phyloP scores from a whole-genome alignment of 1,139 yeast species.

The Chernovozyma aurita region DNA sequence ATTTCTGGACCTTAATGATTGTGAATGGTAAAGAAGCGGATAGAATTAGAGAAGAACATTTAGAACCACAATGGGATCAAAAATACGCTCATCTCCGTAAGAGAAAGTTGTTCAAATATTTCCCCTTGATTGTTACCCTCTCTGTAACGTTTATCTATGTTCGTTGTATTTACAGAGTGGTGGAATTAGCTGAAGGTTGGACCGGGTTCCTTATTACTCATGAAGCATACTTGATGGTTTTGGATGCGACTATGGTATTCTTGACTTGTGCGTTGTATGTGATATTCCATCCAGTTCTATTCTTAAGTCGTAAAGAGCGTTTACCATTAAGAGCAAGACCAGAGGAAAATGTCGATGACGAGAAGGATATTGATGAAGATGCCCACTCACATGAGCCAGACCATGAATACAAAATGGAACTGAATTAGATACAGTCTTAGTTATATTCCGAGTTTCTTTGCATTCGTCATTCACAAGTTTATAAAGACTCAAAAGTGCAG shows the following conservation, averaged over 20 bases:
- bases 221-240: conserved; percentile 22
- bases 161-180: conserved; percentile 29
- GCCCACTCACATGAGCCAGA: too few species aligned
- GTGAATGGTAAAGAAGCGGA: conserved; percentile 21
- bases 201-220: conserved; percentile 29
- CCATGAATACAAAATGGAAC: too few species aligned
- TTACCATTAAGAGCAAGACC: conserved; percentile 12
- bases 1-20: conserved; percentile 11
- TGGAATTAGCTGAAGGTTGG: conserved; percentile 32
- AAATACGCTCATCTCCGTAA: conserved; percentile 13
- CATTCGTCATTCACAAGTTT: too few species aligned
- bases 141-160: conserved; percentile 22
- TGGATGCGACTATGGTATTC: conserved; percentile 25
- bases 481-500: too few species aligned
- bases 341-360: too few species aligned
- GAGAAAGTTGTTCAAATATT: conserved; percentile 16
- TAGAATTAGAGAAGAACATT: conserved; percentile 9
- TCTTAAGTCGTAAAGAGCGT: conserved; percentile 19
- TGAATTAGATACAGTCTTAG: too few species aligned
- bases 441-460: too few species aligned
- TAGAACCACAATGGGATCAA: conserved; percentile 18
- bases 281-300: conserved; percentile 23
- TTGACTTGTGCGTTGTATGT: conserved; percentile 17
- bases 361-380: too few species aligned
- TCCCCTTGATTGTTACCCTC: conserved; percentile 20